These are phyloP conservation scores for Spizellomyces sp. DNA, from an alignment of 192 early-diverging fungal genomes.

Conservation along the genomic window DNA sequence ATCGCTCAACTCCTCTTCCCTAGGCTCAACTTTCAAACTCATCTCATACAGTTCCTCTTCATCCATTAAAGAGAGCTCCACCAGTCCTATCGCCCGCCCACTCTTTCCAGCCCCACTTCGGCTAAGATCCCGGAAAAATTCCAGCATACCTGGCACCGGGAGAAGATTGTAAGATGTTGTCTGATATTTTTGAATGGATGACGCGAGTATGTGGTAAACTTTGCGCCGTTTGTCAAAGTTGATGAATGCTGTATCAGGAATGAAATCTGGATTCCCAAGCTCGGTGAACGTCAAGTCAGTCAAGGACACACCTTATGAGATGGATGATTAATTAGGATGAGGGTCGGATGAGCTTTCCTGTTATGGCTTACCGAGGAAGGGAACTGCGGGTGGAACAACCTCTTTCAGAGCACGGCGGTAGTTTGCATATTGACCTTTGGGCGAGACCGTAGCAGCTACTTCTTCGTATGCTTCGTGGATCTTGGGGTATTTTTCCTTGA, in stretches of 20 bases:
- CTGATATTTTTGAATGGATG: constrained; percentile 53
- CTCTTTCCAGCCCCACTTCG: not conserved
- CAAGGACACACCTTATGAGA: constrained; percentile 49
- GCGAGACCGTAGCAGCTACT: constrained; percentile 45
- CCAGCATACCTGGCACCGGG: constrained; percentile 34
- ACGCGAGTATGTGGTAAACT: constrained; percentile 40
- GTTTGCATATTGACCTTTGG: constrained; percentile 59
- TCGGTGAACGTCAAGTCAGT: constrained; percentile 63
- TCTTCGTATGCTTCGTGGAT: constrained; percentile 46
- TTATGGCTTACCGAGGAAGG: constrained; percentile 49
- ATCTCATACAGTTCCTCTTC: constrained; percentile 48
- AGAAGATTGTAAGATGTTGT: constrained; percentile 30
- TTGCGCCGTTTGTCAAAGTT: constrained; percentile 67
- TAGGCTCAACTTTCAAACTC: constrained; percentile 47
- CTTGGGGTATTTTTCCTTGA: constrained; percentile 46
- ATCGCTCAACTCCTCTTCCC: constrained; percentile 44
- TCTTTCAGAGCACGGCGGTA: constrained; percentile 60
- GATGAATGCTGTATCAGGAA: constrained; percentile 53
- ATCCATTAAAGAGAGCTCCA: constrained; percentile 20
- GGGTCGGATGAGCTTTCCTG: not conserved
- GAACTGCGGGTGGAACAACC: constrained; percentile 47
- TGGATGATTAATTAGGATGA: constrained; percentile 14
- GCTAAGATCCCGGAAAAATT: constrained; percentile 32
- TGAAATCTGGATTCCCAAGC: constrained; percentile 53
- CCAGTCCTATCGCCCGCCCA: constrained; percentile 1